Conservation (phyloP, 176 grass and related monocot genomes). For the Saccharum spontaneum region DNA sequence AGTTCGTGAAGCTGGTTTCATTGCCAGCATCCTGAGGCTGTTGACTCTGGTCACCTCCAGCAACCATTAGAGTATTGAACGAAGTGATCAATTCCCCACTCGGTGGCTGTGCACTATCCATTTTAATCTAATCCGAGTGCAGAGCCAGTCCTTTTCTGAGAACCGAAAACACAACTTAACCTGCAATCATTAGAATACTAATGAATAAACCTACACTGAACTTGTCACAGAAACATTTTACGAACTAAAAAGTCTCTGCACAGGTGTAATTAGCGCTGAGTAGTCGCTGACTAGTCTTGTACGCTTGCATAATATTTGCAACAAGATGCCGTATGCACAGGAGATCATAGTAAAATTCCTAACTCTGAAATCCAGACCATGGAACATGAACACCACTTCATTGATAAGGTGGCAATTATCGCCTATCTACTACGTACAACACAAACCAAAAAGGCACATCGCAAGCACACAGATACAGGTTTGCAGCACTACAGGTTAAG, state of each 20-base stretch:
- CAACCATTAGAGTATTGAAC: constrained; percentile 57
- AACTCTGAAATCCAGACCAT: background rate
- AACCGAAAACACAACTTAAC: background rate
- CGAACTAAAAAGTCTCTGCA: background rate
- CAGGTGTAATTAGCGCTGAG: background rate
- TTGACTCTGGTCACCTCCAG: constrained; percentile 18
- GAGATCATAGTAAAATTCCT: background rate
- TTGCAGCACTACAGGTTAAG: background rate
- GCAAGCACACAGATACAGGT: background rate
- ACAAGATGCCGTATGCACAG: background rate
- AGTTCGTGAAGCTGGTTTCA: constrained; percentile 47
- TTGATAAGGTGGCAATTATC: background rate
- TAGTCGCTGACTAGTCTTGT: background rate
- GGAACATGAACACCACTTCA: background rate
- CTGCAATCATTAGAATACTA: constrained; percentile 27
- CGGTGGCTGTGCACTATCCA: constrained; percentile 42
- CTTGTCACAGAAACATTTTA: background rate
- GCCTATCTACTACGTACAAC: background rate
- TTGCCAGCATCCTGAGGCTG: constrained; percentile 32
- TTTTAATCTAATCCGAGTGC: background rate
- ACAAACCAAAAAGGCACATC: background rate
- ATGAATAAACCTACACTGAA: constrained; percentile 11
- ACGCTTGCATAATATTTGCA: background rate
- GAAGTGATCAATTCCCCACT: constrained; percentile 53
- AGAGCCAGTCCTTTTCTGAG: background rate